Evolutionary conservation across 257 asterid genomes (phyloP).

Genomic region (Hygrophila difformis): DNA sequence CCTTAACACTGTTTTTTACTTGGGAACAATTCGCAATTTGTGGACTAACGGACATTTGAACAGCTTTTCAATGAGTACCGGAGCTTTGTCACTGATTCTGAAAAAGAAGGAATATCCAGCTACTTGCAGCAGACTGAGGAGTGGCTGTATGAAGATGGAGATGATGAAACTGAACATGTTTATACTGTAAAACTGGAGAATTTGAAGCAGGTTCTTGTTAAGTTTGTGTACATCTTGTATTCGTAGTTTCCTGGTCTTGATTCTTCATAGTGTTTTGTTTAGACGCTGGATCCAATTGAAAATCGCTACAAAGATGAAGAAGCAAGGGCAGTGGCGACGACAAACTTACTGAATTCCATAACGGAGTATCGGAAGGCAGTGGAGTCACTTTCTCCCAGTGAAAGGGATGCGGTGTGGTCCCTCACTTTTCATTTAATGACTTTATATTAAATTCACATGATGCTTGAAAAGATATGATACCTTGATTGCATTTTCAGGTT

Average conservation of each 20-base stretch:
- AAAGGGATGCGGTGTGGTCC: slow-evolving; percentile 58
- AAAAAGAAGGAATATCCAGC: slow-evolving; percentile 58
- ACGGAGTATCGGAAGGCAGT: slow-evolving; percentile 55
- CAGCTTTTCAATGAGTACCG: slow-evolving; percentile 73
- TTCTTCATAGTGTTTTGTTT: slow-evolving; percentile 11
- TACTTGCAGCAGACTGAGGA: slow-evolving; percentile 78
- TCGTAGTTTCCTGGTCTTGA: slow-evolving; percentile 3
- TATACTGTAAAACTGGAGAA: slow-evolving; percentile 57
- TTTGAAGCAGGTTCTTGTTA: slow-evolving; percentile 58
- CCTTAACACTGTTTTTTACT: too few species aligned
- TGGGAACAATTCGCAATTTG: too few species aligned
- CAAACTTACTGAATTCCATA: slow-evolving; percentile 46
- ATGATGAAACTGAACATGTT: slow-evolving; percentile 78
- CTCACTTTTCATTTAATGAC: slow-evolving; percentile 15
- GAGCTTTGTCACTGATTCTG: slow-evolving; percentile 71
- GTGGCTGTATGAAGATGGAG: slow-evolving; percentile 97
- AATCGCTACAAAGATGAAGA: slow-evolving; percentile 77
- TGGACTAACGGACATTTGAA: slow-evolving; percentile 11
- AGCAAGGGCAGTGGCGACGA: slow-evolving; percentile 57
- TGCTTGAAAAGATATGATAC: slow-evolving; percentile 1
- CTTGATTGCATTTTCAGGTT: slow-evolving; percentile 37
- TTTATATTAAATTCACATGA: not conserved
- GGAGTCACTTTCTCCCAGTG: slow-evolving; percentile 51
- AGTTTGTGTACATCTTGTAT: slow-evolving; percentile 6
- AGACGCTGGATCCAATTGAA: slow-evolving; percentile 89